Evolutionary conservation across 495 filamentous ascomycete species (phyloP).

Genomic region (Aspergillus coremiiformis): DNA sequence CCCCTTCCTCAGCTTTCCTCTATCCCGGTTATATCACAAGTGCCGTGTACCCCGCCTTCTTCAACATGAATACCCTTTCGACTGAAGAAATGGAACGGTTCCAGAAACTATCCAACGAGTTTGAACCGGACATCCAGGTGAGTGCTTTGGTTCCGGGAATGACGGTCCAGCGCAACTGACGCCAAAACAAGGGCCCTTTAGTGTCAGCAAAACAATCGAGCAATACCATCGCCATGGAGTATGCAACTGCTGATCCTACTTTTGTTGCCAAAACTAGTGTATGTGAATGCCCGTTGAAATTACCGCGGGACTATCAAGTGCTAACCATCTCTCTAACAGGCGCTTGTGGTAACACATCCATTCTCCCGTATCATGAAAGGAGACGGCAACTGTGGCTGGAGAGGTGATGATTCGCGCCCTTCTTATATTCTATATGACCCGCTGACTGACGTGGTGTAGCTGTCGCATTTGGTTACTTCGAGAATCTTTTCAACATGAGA

Average conservation of each 20-base stretch:
- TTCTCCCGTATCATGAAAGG: slow-evolving; percentile 82
- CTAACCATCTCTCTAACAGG: slow-evolving; percentile 41
- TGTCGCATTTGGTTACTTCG: slow-evolving; percentile 88
- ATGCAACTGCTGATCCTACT: slow-evolving; percentile 81
- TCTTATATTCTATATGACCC: background rate
- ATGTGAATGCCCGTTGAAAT: slow-evolving; percentile 22
- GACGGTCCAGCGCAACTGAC: background rate
- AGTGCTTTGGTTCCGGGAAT: slow-evolving; percentile 9
- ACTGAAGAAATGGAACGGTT: slow-evolving; percentile 47
- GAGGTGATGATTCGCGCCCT: slow-evolving; percentile 57
- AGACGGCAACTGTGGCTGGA: slow-evolving; percentile 96
- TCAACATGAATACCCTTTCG: slow-evolving; percentile 41
- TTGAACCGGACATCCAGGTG: slow-evolving; percentile 61
- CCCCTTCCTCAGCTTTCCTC: slow-evolving; percentile 18
- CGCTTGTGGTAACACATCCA: slow-evolving; percentile 75
- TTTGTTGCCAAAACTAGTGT: slow-evolving; percentile 83
- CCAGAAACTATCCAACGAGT: slow-evolving; percentile 52
- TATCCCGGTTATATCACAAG: slow-evolving; percentile 20
- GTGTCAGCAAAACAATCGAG: slow-evolving; percentile 74
- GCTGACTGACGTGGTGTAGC: slow-evolving; percentile 45
- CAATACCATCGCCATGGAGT: slow-evolving; percentile 73
- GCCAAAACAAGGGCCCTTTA: slow-evolving; percentile 58
- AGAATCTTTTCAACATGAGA: slow-evolving; percentile 62
- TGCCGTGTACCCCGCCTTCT: slow-evolving; percentile 13
- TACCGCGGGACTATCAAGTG: background rate